Conservation (phyloP, 202 grass and related monocot species). For the Setaria viridis region DNA sequence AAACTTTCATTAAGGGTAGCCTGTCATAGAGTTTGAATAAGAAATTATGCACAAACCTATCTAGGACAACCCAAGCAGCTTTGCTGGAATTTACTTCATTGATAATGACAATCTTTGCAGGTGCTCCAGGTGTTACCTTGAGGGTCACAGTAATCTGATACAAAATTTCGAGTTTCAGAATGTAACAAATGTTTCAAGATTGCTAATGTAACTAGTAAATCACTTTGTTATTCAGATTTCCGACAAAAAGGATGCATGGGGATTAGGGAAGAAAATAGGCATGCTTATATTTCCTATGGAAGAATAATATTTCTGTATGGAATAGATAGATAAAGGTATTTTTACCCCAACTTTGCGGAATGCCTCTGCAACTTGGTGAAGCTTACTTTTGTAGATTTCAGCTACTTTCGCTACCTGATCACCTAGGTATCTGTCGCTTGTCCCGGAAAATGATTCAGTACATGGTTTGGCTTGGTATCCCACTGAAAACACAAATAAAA, state of each 20-base stretch:
- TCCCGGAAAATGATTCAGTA: slow-evolving; percentile 53
- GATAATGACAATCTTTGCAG: slow-evolving; percentile 61
- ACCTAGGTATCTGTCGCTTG: slow-evolving; percentile 32
- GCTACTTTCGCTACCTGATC: slow-evolving; percentile 52
- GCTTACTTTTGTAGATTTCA: slow-evolving; percentile 57
- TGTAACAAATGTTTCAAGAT: neutral
- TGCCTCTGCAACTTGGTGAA: slow-evolving; percentile 51
- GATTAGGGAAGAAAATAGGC: neutral
- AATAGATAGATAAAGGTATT: slow-evolving; percentile 19
- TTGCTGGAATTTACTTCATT: slow-evolving; percentile 68
- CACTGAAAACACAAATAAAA: slow-evolving; percentile 47
- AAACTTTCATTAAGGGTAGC: slow-evolving; percentile 7
- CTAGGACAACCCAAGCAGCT: slow-evolving; percentile 68
- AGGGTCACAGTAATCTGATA: slow-evolving; percentile 60
- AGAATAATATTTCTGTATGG: slow-evolving; percentile 11
- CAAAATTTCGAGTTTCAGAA: slow-evolving; percentile 35
- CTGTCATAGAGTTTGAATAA: neutral
- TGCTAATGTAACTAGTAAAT: slow-evolving; percentile 13
- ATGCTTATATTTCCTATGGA: neutral
- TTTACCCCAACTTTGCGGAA: slow-evolving; percentile 56
- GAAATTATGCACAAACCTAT: slow-evolving; percentile 58
- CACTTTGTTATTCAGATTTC: slow-evolving; percentile 9
- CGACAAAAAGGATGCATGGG: neutral
- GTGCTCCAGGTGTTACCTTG: slow-evolving; percentile 67
- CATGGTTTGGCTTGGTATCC: slow-evolving; percentile 73